Evolutionary conservation across 108 stramenopile genomes (phyloP), one percentile per base, ranked within the genome.

Genomic region (Conticribra weissflogii): DNA sequence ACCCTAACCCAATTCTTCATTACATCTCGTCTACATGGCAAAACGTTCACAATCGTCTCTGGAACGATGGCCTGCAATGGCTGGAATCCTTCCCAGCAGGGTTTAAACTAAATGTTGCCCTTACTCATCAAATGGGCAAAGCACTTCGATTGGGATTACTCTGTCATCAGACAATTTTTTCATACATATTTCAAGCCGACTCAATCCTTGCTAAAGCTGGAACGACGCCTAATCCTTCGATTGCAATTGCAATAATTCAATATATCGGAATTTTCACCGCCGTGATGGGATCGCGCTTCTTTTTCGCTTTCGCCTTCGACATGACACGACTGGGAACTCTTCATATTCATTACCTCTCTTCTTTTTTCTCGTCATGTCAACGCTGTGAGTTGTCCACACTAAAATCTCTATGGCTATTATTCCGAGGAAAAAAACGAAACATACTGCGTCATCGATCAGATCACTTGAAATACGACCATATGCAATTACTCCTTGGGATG

Each of bases 381-480:
- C 81, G 55, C 61, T 57, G 60, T 16, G 84, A 88, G 44, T 44
- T 88, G 41, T 89, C 79, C 25, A 59, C 92, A 22, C 61, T 95
- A 47, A 65, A 72, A 16, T 85, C 94, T 21, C 74, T 93, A 9
- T 94, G 90, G 88, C 86, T 86, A 29, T 65, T 97, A 24, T 96
- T 97, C 72, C 81, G 92, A n/a, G 96, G 95, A n/a, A 91, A 87
- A 68, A 97, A 97, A 68, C 67, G 74, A 22, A 97, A 97, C 69
- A 51, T 91, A 15, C 47, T 97, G 33, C 86, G 96, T 9, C 75
- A 76, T 28, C 86, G 96, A 46, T 88, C 89, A 5, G 96, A 97
- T 65, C 78, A 91, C 16, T 85, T 90, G 82, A 52, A 91, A 48
- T 96, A 94, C 62, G 95, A 97, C 81, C 78, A 83, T 28, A 88